A percentile compares a stretch with the other conserved stretches of the same genome.
phyloP scores from a whole-genome alignment of 148 eudicot genomes.

The Fallopia convolvulus region DNA sequence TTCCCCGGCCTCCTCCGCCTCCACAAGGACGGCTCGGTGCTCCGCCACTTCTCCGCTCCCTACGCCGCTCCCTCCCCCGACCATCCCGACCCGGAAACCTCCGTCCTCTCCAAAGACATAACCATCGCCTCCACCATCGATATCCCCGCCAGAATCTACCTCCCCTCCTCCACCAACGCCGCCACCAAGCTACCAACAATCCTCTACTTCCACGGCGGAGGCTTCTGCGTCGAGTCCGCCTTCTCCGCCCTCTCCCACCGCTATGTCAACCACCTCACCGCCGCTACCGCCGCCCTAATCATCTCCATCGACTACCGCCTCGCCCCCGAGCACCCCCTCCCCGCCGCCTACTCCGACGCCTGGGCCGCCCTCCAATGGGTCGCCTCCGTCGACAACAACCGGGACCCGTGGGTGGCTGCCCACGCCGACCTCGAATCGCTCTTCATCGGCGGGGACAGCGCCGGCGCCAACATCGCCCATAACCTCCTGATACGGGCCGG shows the following conservation, averaged over 20 bases:
- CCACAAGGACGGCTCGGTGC: no score
- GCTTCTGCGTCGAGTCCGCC: constrained; percentile 37
- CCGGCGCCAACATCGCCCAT: constrained; percentile 38
- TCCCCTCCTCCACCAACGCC: no score
- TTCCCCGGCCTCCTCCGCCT: no score
- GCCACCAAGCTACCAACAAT: not conserved
- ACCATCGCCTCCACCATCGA: no score
- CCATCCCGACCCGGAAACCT: no score
- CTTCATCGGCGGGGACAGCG: constrained; percentile 30
- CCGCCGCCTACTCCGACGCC: constrained; percentile 13
- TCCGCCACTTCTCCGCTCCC: no score
- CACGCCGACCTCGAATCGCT: constrained; percentile 16
- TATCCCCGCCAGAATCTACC: no score
- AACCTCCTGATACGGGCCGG: constrained; percentile 24
- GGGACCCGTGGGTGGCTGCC: constrained; percentile 21
- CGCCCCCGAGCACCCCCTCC: constrained; percentile 27
- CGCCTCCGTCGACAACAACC: not conserved
- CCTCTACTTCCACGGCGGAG: constrained; percentile 44
- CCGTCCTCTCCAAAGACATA: no score
- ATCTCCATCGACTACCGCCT: constrained; percentile 34
- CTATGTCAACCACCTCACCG: constrained; percentile 21
- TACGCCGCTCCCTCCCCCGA: no score
- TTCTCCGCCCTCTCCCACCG: constrained; percentile 22
- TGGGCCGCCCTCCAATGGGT: constrained; percentile 15
- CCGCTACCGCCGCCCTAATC: constrained; percentile 20